A percentile compares a stretch with the other conserved stretches of the same genome.
Conservation (phyloP, 2,329 filamentous ascomycete genomes). For the Fusarium agapanthi region DNA sequence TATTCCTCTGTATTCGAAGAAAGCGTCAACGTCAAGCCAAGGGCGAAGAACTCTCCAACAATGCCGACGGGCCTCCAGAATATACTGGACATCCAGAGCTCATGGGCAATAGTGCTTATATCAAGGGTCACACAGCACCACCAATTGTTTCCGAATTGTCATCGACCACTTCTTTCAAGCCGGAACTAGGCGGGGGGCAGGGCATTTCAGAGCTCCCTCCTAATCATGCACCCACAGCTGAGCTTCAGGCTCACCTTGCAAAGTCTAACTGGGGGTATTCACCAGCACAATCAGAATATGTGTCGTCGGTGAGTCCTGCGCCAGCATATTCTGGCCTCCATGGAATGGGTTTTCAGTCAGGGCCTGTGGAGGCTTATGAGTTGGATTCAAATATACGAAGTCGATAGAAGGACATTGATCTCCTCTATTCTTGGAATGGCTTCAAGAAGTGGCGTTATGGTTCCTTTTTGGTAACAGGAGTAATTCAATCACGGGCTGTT, state of each 20-base stretch:
- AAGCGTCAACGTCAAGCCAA: slow-evolving; percentile 40
- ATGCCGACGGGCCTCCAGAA: slow-evolving; percentile 23
- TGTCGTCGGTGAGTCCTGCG: slow-evolving; percentile 14
- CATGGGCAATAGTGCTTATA: slow-evolving; percentile 29
- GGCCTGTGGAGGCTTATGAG: slow-evolving; percentile 48
- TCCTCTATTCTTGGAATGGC: background rate
- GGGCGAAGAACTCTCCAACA: slow-evolving; percentile 35
- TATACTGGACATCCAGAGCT: slow-evolving; percentile 48
- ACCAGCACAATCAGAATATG: slow-evolving; percentile 24
- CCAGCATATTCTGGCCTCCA: slow-evolving; percentile 27
- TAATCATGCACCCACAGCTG: slow-evolving; percentile 38
- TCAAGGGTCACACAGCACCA: slow-evolving; percentile 5
- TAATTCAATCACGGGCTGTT: background rate
- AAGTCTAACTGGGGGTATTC: slow-evolving; percentile 31
- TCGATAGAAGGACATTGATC: background rate
- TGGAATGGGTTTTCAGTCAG: slow-evolving; percentile 47
- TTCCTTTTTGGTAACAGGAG: background rate
- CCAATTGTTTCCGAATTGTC: slow-evolving; percentile 30
- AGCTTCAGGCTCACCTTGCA: slow-evolving; percentile 39
- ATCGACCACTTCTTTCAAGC: slow-evolving; percentile 38
- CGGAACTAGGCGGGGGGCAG: slow-evolving; percentile 35
- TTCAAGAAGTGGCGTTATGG: slow-evolving; percentile 12
- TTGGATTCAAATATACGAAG: slow-evolving; percentile 36
- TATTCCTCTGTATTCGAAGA: slow-evolving; percentile 51
- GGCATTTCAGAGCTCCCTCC: slow-evolving; percentile 36